phyloP scores from a whole-genome alignment of 2,329 filamentous ascomycete genomes.

The Calonectria henricotiae region DNA sequence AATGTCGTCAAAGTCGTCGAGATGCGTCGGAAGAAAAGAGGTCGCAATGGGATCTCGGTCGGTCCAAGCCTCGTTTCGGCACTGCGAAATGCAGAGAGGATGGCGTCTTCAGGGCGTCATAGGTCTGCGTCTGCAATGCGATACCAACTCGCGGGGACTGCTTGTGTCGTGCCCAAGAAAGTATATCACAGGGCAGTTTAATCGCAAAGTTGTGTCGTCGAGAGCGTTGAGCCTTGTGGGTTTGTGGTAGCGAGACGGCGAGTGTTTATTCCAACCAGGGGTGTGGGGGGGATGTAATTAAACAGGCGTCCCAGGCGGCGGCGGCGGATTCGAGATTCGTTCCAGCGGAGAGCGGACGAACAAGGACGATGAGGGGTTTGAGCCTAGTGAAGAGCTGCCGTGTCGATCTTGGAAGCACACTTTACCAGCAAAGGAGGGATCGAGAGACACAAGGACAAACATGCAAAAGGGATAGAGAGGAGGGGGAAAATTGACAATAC shows the following conservation, averaged over 20 bases:
- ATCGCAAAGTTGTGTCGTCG: constrained; percentile 42
- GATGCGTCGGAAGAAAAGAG: constrained; percentile 30
- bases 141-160: constrained; percentile 20
- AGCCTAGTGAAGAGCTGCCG: constrained; percentile 25
- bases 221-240: constrained; percentile 28
- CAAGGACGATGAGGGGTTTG: constrained; percentile 35
- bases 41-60: constrained; percentile 40
- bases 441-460: constrained; percentile 25
- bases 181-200: constrained; percentile 42
- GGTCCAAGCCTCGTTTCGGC: constrained; percentile 27
- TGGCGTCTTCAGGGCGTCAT: constrained; percentile 50
- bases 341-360: constrained; percentile 47
- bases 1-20: constrained; percentile 35
- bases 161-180: constrained; percentile 43
- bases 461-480: constrained; percentile 12
- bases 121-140: constrained; percentile 45
- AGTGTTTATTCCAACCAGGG: constrained; percentile 52
- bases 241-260: constrained; percentile 34
- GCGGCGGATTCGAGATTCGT: constrained; percentile 46
- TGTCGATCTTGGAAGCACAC: constrained; percentile 29
- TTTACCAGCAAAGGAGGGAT: constrained; percentile 20
- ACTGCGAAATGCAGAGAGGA: constrained; percentile 45
- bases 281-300: constrained; percentile 52
- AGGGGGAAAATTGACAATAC: constrained; percentile 26
- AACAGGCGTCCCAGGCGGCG: constrained; percentile 50